These are phyloP conservation scores for Monosporascus cannonballus DNA, from an alignment of 2,329 filamentous ascomycete genomes.

Conservation along the genomic window DNA sequence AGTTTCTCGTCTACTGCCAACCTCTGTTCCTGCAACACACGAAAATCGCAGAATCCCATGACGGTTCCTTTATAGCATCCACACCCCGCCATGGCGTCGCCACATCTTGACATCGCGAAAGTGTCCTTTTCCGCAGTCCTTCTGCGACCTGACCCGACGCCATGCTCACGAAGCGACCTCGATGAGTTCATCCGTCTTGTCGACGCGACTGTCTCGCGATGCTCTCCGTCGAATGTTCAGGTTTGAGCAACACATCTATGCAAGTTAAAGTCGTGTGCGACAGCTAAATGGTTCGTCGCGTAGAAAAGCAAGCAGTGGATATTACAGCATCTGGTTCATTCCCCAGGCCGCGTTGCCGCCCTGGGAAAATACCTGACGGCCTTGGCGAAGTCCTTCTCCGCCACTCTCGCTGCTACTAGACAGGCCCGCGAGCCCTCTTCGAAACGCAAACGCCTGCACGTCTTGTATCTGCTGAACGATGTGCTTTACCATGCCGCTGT, in stretches of 20 bases:
- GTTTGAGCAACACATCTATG: conserved; percentile 57
- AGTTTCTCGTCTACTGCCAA: too few relatives aligned
- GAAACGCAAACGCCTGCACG: conserved; percentile 64
- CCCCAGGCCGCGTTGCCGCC: conserved; percentile 56
- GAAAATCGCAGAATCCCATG: too few relatives aligned
- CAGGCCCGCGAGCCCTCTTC: conserved; percentile 44
- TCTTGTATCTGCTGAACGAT: conserved; percentile 76
- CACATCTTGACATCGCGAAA: conserved; percentile 71
- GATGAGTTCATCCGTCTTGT: conserved; percentile 62
- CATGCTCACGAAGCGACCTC: conserved; percentile 63
- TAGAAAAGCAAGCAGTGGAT: conserved; percentile 90
- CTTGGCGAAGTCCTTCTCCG: conserved; percentile 53
- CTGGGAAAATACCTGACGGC: conserved; percentile 72
- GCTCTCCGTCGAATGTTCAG: conserved; percentile 79
- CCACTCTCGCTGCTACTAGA: conserved; percentile 25
- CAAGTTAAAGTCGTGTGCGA: conserved; percentile 30
- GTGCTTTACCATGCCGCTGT: conserved; percentile 63
- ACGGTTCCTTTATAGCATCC: too few relatives aligned
- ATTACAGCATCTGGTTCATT: conserved; percentile 63
- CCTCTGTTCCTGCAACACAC: too few relatives aligned
- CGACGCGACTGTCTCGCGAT: conserved; percentile 59
- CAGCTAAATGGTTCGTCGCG: conserved; percentile 27
- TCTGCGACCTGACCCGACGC: conserved; percentile 66
- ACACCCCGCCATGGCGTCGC: conserved; percentile 49
- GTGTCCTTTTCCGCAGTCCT: conserved; percentile 70